Conservation (phyloP, 2,329 filamentous ascomycete genomes). For the Xylariaceae sp. region DNA sequence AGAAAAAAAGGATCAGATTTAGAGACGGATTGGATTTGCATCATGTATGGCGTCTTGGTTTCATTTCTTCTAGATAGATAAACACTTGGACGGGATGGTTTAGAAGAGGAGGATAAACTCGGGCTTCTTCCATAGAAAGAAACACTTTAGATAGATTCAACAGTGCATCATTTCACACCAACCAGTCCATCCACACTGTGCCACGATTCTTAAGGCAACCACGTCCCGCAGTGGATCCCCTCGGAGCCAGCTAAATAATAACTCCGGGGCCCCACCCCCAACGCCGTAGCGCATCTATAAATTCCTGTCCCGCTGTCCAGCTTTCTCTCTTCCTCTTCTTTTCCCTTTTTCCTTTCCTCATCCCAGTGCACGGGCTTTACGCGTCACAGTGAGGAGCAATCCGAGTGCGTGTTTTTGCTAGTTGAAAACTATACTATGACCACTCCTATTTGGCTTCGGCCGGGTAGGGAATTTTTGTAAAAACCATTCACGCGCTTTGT, state of each 20-base stretch:
- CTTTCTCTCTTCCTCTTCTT: conserved; percentile 16
- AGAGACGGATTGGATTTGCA: too few relatives aligned
- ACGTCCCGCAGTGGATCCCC: background rate
- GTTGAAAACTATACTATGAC: conserved; percentile 83
- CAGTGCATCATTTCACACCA: too few relatives aligned
- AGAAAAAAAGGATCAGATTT: too few relatives aligned
- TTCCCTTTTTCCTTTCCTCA: conserved; percentile 36
- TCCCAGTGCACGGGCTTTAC: conserved; percentile 72
- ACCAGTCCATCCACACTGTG: too few relatives aligned
- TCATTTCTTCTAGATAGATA: too few relatives aligned
- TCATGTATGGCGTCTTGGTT: too few relatives aligned
- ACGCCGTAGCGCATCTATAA: conserved; percentile 12
- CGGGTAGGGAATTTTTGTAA: conserved; percentile 75
- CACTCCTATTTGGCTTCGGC: conserved; percentile 63
- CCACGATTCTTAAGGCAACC: background rate
- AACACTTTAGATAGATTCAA: too few relatives aligned
- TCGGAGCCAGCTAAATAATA: too few relatives aligned
- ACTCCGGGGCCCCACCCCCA: too few relatives aligned
- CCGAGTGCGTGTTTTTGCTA: conserved; percentile 85
- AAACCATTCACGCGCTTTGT: conserved; percentile 31
- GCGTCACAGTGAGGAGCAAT: conserved; percentile 82
- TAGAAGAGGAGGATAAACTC: too few relatives aligned
- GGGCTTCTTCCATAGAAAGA: too few relatives aligned
- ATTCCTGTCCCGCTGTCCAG: conserved; percentile 1
- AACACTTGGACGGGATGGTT: too few relatives aligned